Conservation (phyloP, 1,284 basidiomycete genomes). For the Ceratobasidium sp. region DNA sequence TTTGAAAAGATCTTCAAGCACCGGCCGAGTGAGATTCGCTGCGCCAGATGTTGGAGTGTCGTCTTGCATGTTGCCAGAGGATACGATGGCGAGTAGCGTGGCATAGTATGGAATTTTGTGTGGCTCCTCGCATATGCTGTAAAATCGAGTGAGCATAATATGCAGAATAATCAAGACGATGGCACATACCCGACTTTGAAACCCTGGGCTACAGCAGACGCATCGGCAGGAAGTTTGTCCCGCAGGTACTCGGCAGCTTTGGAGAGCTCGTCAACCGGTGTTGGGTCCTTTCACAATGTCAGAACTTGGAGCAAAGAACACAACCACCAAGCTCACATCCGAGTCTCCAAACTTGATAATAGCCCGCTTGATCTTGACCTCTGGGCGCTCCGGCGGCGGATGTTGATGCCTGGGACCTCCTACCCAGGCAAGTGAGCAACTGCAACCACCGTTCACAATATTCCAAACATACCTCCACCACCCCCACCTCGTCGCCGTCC, state of each 20-base stretch:
- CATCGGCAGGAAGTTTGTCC: slow-evolving; percentile 48
- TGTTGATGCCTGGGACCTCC: slow-evolving; percentile 42
- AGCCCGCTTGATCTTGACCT: slow-evolving; percentile 74
- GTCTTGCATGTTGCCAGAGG: slow-evolving; percentile 56
- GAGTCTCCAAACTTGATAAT: slow-evolving; percentile 82
- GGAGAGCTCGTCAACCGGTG: slow-evolving; percentile 50
- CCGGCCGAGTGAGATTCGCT: slow-evolving; percentile 68
- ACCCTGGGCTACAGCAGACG: slow-evolving; percentile 71
- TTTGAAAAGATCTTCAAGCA: slow-evolving; percentile 90
- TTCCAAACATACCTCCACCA: background rate
- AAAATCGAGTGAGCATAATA: slow-evolving; percentile 27
- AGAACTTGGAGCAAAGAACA: background rate
- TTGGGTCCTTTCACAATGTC: slow-evolving; percentile 48
- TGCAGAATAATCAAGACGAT: slow-evolving; percentile 2
- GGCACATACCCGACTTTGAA: slow-evolving; percentile 76
- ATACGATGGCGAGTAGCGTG: slow-evolving; percentile 80
- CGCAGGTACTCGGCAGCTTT: slow-evolving; percentile 49
- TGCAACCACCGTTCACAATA: background rate
- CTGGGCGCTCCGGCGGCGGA: slow-evolving; percentile 70
- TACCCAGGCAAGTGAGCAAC: slow-evolving; percentile 5
- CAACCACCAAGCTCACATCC: slow-evolving; percentile 68
- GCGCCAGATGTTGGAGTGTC: slow-evolving; percentile 44
- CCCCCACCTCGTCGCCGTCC: slow-evolving; percentile 16
- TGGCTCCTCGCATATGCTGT: slow-evolving; percentile 86
- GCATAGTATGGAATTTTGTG: slow-evolving; percentile 93